phyloP scores from a whole-genome alignment of 2,329 filamentous ascomycete species.

The Ilyonectria destructans region DNA sequence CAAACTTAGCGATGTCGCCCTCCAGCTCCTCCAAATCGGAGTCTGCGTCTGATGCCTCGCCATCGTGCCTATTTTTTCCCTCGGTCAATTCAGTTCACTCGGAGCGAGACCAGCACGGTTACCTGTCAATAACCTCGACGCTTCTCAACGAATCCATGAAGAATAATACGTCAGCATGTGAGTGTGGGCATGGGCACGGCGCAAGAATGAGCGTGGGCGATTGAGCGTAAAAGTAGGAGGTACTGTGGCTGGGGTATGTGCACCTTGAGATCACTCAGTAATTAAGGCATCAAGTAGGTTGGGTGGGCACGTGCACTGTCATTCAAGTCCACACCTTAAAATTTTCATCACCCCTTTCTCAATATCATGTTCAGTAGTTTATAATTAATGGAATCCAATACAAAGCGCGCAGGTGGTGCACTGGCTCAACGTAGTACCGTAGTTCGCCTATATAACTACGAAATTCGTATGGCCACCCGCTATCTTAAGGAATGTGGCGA shows the following conservation, averaged over 20 bases:
- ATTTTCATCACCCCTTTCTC: not conserved
- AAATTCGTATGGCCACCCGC: slow-evolving; percentile 17
- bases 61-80: slow-evolving; percentile 34
- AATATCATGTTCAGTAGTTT: slow-evolving; percentile 16
- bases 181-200: not conserved
- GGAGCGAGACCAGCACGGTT: not conserved
- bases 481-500: slow-evolving; percentile 25
- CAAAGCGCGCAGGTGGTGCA: slow-evolving; percentile 11
- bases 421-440: slow-evolving; percentile 14
- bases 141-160: slow-evolving; percentile 17
- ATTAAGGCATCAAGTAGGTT: not conserved
- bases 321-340: not conserved
- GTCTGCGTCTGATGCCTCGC: slow-evolving; percentile 59
- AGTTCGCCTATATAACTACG: slow-evolving; percentile 29
- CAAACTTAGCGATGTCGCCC: slow-evolving; percentile 61
- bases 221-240: not conserved
- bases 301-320: slow-evolving; percentile 4
- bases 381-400: slow-evolving; percentile 36
- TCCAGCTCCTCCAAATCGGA: slow-evolving; percentile 63
- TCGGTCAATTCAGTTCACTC: slow-evolving; percentile 18
- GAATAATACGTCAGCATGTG: not conserved
- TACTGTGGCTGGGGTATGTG: not conserved
- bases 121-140: slow-evolving; percentile 10
- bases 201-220: not conserved
- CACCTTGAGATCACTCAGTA: not conserved